Conservation (phyloP, 176 grass and related monocot genomes). For the Melocanna baccifera region DNA sequence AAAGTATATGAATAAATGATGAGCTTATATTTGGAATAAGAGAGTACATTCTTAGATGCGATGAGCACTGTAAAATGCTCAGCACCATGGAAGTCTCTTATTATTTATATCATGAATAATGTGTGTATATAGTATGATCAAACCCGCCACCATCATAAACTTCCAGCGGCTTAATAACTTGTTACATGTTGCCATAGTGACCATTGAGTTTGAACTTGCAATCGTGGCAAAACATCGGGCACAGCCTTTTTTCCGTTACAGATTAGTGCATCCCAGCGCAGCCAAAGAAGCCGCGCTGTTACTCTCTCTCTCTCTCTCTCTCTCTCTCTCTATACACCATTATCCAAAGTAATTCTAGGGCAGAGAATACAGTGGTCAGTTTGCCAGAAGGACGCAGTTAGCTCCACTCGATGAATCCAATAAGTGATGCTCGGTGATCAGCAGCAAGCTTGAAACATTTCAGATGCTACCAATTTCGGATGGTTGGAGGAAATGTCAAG, state of each 20-base stretch:
- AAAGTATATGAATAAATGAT: too few relatives aligned
- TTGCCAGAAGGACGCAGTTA: background rate
- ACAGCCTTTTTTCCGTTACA: background rate
- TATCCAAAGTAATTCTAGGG: background rate
- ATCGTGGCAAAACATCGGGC: background rate
- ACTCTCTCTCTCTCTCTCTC: background rate
- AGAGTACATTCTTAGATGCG: too few relatives aligned
- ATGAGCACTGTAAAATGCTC: background rate
- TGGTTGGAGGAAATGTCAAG: conserved; percentile 21
- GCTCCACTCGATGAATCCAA: background rate
- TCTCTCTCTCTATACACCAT: background rate
- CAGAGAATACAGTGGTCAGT: background rate
- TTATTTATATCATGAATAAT: too few relatives aligned
- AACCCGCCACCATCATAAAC: background rate
- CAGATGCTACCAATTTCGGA: conserved; percentile 38
- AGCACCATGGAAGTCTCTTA: too few relatives aligned
- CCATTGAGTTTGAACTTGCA: background rate
- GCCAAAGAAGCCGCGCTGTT: background rate
- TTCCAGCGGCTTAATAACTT: background rate
- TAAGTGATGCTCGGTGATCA: background rate
- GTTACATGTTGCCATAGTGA: background rate
- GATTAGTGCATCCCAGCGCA: background rate
- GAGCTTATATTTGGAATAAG: too few relatives aligned
- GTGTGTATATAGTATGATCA: background rate
- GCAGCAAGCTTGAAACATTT: background rate